Base-by-base conservation (phyloP, 345 rosid genomes). In the Hevea brasiliensis region DNA sequence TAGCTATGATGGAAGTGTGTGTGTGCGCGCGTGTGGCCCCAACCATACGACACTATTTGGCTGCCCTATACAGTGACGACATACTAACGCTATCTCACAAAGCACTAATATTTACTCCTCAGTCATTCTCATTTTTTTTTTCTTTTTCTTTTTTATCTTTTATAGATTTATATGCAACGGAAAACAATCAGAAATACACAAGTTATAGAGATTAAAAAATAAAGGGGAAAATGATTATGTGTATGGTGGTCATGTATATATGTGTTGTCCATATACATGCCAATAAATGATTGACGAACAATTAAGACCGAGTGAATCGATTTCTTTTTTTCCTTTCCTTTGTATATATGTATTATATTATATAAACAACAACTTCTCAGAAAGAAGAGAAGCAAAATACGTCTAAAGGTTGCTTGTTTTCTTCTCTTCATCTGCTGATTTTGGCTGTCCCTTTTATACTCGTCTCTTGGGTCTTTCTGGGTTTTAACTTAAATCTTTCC, bases 41-140 rank as follows among this genome's bases (percentile, higher is more conserved):
- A 51, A 51, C 79, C 85, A 64, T 83, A 86, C 79, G 90, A 87
- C 90, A 79, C 84, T 4, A 75, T 75, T 75, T 74, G 82, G 71
- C 86, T 70, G 74, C 77, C 72, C 51, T 47, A 13, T 47, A 47
- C 51, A 47, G 51, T 50, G 61, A 79, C 78, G n/a, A n/a, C n/a
- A n/a, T 76, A 78, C 81, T 74, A 79, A 80, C 84, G 72, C 80
- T 73, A 65, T 77, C 75, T 72, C 75, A 76, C 81, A 61, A 74
- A 48, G 53, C 53, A 48, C 17, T 13, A 10, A 48, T 0, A 48
- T 1, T 48, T 48, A 48, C 15, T 48, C 17, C 15, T 12, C 15
- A 18, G 10, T 32, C 37, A 32, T 32, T n/a, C n/a, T n/a, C 2
- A 1, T 8, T 59, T 27, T 59, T 27, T 59, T 6, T 44, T 27